A percentile compares a stretch with the other conserved stretches of the same genome.
Conservation (phyloP, 306 rosid genomes). For the Cicer cuneatum region DNA sequence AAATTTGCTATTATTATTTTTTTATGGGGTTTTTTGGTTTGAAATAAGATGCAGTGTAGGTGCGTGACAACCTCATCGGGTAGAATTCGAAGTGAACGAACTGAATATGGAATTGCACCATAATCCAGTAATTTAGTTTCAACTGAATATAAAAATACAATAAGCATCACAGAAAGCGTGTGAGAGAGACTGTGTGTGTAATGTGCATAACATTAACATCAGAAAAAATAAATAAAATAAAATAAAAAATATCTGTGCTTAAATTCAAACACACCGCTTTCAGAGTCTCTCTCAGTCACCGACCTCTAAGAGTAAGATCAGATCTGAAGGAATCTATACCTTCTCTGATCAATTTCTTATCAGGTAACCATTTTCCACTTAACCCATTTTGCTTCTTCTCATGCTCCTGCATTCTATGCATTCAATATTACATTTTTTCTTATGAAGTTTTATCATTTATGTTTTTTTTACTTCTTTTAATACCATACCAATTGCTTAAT, state of each 20-base stretch:
- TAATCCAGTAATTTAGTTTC: no score
- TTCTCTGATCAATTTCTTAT: constrained; percentile 10
- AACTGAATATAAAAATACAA: no score
- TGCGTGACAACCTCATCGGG: no score
- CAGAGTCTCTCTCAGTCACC: constrained; percentile 32
- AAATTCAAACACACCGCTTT: constrained; percentile 27
- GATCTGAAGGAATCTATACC: constrained; percentile 40
- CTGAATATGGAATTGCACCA: no score
- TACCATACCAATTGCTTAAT: background rate
- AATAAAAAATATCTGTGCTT: background rate
- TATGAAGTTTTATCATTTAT: background rate
- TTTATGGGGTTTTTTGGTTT: no score
- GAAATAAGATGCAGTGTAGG: no score
- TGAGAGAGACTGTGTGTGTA: no score
- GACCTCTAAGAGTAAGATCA: constrained; percentile 46
- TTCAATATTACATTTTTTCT: background rate
- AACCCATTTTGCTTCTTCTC: constrained; percentile 25
- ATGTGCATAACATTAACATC: background rate
- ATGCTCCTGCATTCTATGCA: background rate
- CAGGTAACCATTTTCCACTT: constrained; percentile 37
- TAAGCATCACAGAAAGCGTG: no score
- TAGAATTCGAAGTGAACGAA: no score
- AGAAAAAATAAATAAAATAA: background rate
- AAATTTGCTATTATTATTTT: no score
- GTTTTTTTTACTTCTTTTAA: constrained; percentile 9